These are phyloP conservation scores for Chaetomium globosum DNA, from an alignment of 2,329 filamentous ascomycete species.

Conservation along the genomic window DNA sequence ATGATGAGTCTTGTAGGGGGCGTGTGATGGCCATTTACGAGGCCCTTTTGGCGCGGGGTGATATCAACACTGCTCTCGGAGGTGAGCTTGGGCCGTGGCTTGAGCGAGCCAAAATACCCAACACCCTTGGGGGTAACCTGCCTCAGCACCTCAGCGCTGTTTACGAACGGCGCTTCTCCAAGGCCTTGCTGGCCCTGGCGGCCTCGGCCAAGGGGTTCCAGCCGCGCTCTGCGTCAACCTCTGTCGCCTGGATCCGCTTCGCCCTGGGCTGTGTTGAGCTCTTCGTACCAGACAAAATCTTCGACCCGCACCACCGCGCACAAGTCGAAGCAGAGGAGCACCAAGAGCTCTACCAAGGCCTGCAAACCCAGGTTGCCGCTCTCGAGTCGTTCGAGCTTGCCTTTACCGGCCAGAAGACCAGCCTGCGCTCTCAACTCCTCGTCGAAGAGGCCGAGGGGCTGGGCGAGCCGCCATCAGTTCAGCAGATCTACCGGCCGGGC, in stretches of 20 bases:
- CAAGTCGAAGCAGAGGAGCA: slow-evolving; percentile 66
- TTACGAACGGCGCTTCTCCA: slow-evolving; percentile 49
- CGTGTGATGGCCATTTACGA: slow-evolving; percentile 38
- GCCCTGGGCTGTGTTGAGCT: slow-evolving; percentile 73
- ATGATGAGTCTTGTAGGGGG: slow-evolving; percentile 42
- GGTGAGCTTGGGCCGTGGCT: slow-evolving; percentile 26
- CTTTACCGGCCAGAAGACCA: slow-evolving; percentile 70
- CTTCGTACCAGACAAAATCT: slow-evolving; percentile 82
- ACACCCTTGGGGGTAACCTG: slow-evolving; percentile 38
- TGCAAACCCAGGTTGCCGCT: slow-evolving; percentile 61
- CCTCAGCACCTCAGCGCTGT: slow-evolving; percentile 44
- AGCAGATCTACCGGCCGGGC: slow-evolving; percentile 70
- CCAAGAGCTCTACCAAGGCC: slow-evolving; percentile 55
- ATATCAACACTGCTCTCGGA: slow-evolving; percentile 4
- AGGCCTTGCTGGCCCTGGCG: slow-evolving; percentile 51
- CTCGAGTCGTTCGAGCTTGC: slow-evolving; percentile 66
- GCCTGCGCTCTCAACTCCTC: slow-evolving; percentile 65
- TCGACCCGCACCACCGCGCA: slow-evolving; percentile 74
- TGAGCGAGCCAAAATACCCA: slow-evolving; percentile 30
- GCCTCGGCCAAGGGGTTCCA: slow-evolving; percentile 41
- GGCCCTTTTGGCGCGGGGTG: slow-evolving; percentile 19
- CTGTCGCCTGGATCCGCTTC: slow-evolving; percentile 74
- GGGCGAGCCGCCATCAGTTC: slow-evolving; percentile 66
- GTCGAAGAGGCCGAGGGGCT: slow-evolving; percentile 64
- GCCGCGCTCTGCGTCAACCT: slow-evolving; percentile 43